Base-by-base conservation (phyloP, 108 stramenopile species). In the Discostella stelligeroides region DNA sequence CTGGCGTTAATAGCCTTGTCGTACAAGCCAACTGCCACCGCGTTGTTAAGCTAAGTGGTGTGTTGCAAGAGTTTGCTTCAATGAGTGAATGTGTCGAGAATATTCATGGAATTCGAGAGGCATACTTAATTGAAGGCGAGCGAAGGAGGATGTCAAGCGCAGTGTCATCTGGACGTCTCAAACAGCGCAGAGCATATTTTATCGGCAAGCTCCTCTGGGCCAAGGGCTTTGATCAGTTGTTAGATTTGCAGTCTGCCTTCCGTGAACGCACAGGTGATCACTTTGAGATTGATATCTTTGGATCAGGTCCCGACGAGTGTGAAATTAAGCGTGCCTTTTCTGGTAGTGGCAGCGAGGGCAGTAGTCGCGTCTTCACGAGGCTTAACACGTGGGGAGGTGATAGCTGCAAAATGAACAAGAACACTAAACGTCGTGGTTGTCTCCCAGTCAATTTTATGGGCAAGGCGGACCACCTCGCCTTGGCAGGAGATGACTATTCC, bases 81-180 rank as follows among this genome's bases (percentile, higher is more conserved):
- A 79, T 84, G 29, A 87, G 81, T 50, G 91, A 95, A 65, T 61
- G 81, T 24, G 67, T 89, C 4, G 79, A 73, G 48, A 95, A 95
- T 75, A 88, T 92, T 4, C 94, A 95, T 76, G 94, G 94, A 25
- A 85, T 95, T 51, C 88, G 94, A 57, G 51, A 70, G 39, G 85
- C 83, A 12, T 95, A 88, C 73, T 70, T 95, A 42, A 66, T 72
- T 0, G 71, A 76, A 59, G 78, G 79, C 25, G 62, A 46, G 20
- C 39, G 55, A n/a, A 37, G 30, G 21, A 25, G 40, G 15, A 27
- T 49, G 7, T 11, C 11, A 20, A 15, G 29, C 27, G 4, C 14
- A 28, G 18, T 20, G 45, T 15, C 27, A 24, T 37, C 28, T n/a
- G 23, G 55, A 38, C 5, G 38, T 8, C n/a, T n/a, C n/a, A n/a